phyloP scores from a whole-genome alignment of 805 yeast genomes.

The Nakazawaea ambrosiae region DNA sequence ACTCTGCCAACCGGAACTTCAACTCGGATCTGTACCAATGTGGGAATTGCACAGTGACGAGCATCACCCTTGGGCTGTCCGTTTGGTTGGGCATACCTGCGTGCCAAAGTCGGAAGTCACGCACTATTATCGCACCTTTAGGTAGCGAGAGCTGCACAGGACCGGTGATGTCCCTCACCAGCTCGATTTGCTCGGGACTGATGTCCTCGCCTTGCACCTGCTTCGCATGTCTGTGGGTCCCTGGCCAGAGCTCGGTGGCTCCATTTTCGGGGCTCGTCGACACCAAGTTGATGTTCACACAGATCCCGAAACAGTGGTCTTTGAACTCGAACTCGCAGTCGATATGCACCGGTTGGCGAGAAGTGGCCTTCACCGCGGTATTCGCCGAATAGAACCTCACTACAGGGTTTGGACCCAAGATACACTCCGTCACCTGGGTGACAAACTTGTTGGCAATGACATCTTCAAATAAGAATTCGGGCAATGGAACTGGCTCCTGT shows the following conservation, averaged over 20 bases:
- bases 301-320: slow-evolving; percentile 7
- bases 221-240: slow-evolving; percentile 6
- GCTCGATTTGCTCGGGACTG: neutral
- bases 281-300: slow-evolving; percentile 7
- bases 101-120: slow-evolving; percentile 9
- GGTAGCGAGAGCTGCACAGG: slow-evolving; percentile 5
- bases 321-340: slow-evolving; percentile 3
- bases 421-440: slow-evolving; percentile 3
- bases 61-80: slow-evolving; percentile 5
- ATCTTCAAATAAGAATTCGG: slow-evolving; percentile 6
- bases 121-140: slow-evolving; percentile 6
- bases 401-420: slow-evolving; percentile 5
- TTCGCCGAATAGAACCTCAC: slow-evolving; percentile 8
- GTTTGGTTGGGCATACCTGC: slow-evolving; percentile 8
- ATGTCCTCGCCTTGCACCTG: neutral
- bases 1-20: slow-evolving; percentile 2
- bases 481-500: slow-evolving; percentile 8
- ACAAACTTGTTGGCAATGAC: slow-evolving; percentile 7
- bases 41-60: slow-evolving; percentile 8
- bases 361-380: slow-evolving; percentile 3
- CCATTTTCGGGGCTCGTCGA: slow-evolving; percentile 2
- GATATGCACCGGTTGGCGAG: slow-evolving; percentile 6
- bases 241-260: slow-evolving; percentile 9
- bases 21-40: slow-evolving; percentile 6
- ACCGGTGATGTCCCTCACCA: neutral